Conservation (phyloP, 2,329 filamentous ascomycete genomes). For the Bipolaris sorokiniana region DNA sequence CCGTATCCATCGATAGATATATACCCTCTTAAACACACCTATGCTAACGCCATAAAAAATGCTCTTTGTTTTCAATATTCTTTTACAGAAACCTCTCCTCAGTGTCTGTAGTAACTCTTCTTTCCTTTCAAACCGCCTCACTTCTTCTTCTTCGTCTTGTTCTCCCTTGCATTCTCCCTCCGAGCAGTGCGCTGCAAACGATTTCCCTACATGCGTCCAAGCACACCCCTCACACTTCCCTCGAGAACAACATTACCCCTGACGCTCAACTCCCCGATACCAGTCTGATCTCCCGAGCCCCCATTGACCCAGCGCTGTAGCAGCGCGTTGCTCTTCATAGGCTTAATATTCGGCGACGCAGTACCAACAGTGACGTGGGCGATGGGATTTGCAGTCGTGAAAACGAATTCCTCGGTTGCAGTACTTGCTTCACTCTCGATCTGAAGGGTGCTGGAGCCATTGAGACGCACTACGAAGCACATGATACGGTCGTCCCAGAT, state of each 20-base stretch:
- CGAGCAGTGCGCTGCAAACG: background rate
- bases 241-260: conserved; percentile 62
- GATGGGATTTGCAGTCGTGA: conserved; percentile 73
- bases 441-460: conserved; percentile 36
- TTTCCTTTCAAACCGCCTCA: background rate
- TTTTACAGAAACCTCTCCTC: no score
- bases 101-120: background rate
- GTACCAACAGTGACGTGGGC: conserved; percentile 93
- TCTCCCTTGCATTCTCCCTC: background rate
- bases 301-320: conserved; percentile 74
- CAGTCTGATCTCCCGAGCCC: conserved; percentile 58
- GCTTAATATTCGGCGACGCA: conserved; percentile 74
- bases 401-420: conserved; percentile 56
- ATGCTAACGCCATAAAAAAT: no score
- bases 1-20: no score
- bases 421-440: conserved; percentile 25
- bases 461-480: conserved; percentile 79
- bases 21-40: no score
- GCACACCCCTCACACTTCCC: conserved; percentile 58
- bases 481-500: conserved; percentile 89
- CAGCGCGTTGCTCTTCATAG: conserved; percentile 91
- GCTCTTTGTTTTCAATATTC: no score
- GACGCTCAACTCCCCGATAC: conserved; percentile 62
- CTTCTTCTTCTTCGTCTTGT: no score
- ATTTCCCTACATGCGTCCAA: conserved; percentile 34